Evolutionary conservation across 306 rosid genomes (phyloP).

Genomic region (Prunus mume): DNA sequence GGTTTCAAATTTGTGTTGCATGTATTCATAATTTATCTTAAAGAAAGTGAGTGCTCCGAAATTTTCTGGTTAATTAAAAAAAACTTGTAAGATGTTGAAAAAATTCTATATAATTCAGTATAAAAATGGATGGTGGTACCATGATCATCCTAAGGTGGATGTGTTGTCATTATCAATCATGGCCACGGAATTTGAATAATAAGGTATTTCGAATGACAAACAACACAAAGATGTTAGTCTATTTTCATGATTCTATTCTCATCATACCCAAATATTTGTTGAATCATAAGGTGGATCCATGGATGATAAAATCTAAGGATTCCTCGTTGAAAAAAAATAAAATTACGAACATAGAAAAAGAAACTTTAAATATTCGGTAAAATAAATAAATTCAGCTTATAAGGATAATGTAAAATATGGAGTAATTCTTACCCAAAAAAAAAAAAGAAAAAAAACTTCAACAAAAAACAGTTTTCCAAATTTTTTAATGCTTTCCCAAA

Average conservation of each 20-base stretch:
- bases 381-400: no score
- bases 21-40: no score
- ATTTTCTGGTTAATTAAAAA: background rate
- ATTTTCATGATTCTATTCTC: background rate
- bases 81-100: background rate
- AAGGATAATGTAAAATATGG: background rate
- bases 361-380: no score
- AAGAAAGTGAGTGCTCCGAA: no score
- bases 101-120: background rate
- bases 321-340: no score
- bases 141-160: background rate
- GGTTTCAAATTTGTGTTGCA: no score
- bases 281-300: no score
- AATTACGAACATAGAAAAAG: no score
- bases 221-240: background rate
- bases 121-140: background rate
- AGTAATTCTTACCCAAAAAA: no score
- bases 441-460: background rate
- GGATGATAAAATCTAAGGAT: no score
- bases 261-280: background rate
- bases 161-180: conserved; percentile 2
- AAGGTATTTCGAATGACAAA: background rate
- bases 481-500: background rate
- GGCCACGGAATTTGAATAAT: background rate
- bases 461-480: background rate